A percentile compares a stretch with the other conserved stretches of the same genome.
Evolutionary conservation across 2,329 filamentous ascomycete species (phyloP).

Genomic region (Fusarium anguioides): DNA sequence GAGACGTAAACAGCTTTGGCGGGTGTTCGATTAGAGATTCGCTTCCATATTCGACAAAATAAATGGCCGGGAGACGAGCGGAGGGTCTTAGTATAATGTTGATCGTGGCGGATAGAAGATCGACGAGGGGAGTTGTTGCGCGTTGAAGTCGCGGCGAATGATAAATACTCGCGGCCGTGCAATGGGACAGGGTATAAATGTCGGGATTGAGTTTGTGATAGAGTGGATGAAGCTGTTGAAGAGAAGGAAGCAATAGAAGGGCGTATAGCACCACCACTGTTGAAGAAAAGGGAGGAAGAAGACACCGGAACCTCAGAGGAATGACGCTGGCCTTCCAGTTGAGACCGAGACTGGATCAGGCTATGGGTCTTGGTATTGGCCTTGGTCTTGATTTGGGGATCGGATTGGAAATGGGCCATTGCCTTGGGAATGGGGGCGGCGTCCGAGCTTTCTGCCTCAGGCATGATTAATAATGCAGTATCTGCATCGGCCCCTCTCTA

Average conservation of each 20-base stretch:
- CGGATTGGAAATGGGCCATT: constrained; percentile 43
- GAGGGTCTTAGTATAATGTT: constrained; percentile 15
- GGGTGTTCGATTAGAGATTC: constrained; percentile 49
- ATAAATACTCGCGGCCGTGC: constrained; percentile 3
- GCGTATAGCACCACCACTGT: constrained; percentile 6
- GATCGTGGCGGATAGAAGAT: constrained; percentile 29
- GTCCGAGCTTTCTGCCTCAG: constrained; percentile 33
- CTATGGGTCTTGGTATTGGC: constrained; percentile 38
- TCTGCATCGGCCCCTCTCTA: constrained; percentile 9
- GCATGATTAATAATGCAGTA: constrained; percentile 17
- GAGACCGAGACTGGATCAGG: constrained; percentile 29
- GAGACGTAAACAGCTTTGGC: constrained; percentile 27
- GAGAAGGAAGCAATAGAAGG: constrained; percentile 2
- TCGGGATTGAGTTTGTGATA: constrained; percentile 9
- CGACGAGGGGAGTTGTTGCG: constrained; percentile 23
- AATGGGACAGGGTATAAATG: constrained; percentile 17
- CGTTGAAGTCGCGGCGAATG: constrained; percentile 23
- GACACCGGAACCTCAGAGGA: constrained; percentile 23
- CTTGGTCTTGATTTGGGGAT: constrained; percentile 33
- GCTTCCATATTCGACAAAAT: constrained; percentile 53
- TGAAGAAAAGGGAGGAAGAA: constrained; percentile 31
- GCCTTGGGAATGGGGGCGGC: constrained; percentile 36
- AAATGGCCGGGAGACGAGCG: constrained; percentile 12
- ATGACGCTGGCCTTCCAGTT: constrained; percentile 38
- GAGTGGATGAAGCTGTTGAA: constrained; percentile 7